These are phyloP conservation scores for Sicyos edulis DNA, from an alignment of 306 rosid genomes.

Conservation along the genomic window DNA sequence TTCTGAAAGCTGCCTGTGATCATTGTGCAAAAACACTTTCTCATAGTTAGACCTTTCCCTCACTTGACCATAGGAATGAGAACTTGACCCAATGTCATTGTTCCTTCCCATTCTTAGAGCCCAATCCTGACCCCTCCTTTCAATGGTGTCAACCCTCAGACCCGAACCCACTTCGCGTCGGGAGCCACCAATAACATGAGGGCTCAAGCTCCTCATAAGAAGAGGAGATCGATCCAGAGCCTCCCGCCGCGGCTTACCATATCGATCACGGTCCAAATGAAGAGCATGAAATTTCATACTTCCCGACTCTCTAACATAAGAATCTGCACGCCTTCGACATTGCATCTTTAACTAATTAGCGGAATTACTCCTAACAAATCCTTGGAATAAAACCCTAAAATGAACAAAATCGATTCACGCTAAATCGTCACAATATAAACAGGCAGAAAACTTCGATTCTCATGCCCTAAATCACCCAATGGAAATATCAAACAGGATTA, in stretches of 20 bases:
- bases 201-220: slow-evolving; percentile 49
- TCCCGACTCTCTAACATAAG: slow-evolving; percentile 28
- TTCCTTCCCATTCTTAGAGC: slow-evolving; percentile 42
- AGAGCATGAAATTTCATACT: slow-evolving; percentile 32
- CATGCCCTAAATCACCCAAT: slow-evolving; percentile 15
- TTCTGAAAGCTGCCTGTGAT: slow-evolving; percentile 41
- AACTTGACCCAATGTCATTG: slow-evolving; percentile 35
- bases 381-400: slow-evolving; percentile 16
- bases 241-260: slow-evolving; percentile 30
- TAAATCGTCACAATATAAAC: slow-evolving; percentile 12
- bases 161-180: slow-evolving; percentile 34
- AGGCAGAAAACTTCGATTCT: not conserved
- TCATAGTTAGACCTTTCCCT: slow-evolving; percentile 44
- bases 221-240: slow-evolving; percentile 32
- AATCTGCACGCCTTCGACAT: slow-evolving; percentile 46
- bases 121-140: slow-evolving; percentile 53
- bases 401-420: not conserved
- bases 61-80: slow-evolving; percentile 44
- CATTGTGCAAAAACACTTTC: slow-evolving; percentile 28
- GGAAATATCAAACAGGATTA: not conserved
- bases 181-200: slow-evolving; percentile 38
- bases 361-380: slow-evolving; percentile 24
- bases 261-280: slow-evolving; percentile 31
- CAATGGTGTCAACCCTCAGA: slow-evolving; percentile 36
- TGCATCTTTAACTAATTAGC: slow-evolving; percentile 43